Conservation (phyloP, 2,329 filamentous ascomycete species). For the Colletotrichum echinochloae region DNA sequence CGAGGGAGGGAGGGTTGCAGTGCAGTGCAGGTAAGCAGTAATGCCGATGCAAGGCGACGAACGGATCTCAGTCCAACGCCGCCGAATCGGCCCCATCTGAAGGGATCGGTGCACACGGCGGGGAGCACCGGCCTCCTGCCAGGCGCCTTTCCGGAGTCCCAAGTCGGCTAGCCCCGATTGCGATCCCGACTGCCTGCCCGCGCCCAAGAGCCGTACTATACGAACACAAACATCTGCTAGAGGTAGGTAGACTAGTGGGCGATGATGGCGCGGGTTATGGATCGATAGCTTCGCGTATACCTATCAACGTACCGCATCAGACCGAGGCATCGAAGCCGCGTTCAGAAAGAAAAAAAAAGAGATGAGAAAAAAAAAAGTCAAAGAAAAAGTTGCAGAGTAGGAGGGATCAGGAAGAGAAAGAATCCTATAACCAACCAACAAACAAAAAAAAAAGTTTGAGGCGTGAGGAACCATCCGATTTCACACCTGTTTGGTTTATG, state of each 20-base stretch:
- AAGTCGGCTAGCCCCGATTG: background rate
- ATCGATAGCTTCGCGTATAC: background rate
- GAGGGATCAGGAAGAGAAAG: background rate
- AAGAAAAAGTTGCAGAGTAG: too few relatives aligned
- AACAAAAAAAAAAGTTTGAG: background rate
- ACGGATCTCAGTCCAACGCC: background rate
- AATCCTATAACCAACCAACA: background rate
- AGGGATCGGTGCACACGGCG: background rate
- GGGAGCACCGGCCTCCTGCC: background rate
- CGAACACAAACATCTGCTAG: background rate
- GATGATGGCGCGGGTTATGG: background rate
- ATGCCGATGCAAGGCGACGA: slow-evolving; percentile 1
- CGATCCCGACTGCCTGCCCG: background rate
- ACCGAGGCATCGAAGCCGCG: too few relatives aligned
- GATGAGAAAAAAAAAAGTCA: too few relatives aligned
- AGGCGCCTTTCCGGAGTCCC: background rate
- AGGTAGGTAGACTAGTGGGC: too few relatives aligned
- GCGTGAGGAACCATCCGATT: slow-evolving; percentile 8
- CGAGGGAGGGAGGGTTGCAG: slow-evolving; percentile 2
- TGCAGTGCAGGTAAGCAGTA: slow-evolving; percentile 6
- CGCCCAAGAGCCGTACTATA: background rate
- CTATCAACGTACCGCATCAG: slow-evolving; percentile 13
- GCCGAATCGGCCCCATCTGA: background rate
- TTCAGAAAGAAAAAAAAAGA: too few relatives aligned
- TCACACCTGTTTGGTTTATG: background rate